Percentiles rank a stretch among this genome's conserved stretches.
Conservation (phyloP, 2,329 filamentous ascomycete species). For the Xylaria arbuscula region DNA sequence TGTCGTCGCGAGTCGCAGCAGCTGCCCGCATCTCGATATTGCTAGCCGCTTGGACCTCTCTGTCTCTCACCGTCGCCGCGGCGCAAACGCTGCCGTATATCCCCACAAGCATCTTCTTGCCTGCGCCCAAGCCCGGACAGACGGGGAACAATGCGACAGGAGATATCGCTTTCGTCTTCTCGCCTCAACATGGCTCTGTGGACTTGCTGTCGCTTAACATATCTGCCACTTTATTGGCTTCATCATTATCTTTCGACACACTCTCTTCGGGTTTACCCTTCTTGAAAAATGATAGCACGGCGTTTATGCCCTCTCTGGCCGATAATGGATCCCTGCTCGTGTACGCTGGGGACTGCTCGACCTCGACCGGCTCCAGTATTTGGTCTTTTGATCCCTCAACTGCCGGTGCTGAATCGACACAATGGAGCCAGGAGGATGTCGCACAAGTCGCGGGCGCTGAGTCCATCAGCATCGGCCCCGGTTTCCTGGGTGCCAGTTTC, state of each 20-base stretch:
- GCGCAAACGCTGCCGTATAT: conserved; percentile 76
- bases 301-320: conserved; percentile 76
- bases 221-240: conserved; percentile 65
- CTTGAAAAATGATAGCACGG: conserved; percentile 60
- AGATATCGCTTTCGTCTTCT: conserved; percentile 76
- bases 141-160: conserved; percentile 48
- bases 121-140: conserved; percentile 57
- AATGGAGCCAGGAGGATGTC: conserved; percentile 56
- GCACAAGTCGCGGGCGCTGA: conserved; percentile 40
- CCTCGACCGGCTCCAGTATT: conserved; percentile 63
- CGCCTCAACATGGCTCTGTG: conserved; percentile 60
- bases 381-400: conserved; percentile 73
- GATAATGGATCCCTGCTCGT: conserved; percentile 76
- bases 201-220: conserved; percentile 74
- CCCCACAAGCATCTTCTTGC: conserved; percentile 77
- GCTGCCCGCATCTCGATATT: conserved; percentile 42
- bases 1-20: conserved; percentile 32
- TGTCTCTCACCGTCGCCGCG: conserved; percentile 44
- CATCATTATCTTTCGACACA: conserved; percentile 57
- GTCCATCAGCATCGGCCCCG: conserved; percentile 54
- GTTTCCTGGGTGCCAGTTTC: conserved; percentile 67
- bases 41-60: conserved; percentile 37
- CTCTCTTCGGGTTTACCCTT: conserved; percentile 73
- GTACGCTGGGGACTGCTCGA: conserved; percentile 77
- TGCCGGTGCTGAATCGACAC: conserved; percentile 52